Conservation (phyloP, 768 basidiomycete genomes). For the Cystobasidium onofrii region DNA sequence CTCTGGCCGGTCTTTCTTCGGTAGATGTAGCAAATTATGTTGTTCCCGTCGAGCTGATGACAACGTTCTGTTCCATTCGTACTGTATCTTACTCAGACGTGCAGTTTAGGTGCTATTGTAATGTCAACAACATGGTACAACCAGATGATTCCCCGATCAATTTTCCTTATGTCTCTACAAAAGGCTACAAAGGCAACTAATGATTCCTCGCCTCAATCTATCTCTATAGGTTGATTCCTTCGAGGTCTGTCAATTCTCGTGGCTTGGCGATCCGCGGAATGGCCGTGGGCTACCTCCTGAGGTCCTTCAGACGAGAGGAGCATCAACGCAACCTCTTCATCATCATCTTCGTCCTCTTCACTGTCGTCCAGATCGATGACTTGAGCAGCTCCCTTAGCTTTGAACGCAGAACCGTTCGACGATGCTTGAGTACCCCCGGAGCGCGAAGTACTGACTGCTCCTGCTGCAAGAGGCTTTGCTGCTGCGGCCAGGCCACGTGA, state of each 20-base stretch:
- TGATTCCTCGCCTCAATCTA: background rate
- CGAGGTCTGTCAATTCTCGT: background rate
- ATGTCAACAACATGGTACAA: background rate
- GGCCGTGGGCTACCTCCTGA: background rate
- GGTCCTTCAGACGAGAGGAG: background rate
- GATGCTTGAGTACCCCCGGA: too few relatives aligned
- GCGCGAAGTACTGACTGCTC: too few relatives aligned
- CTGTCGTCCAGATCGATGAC: conserved; percentile 20
- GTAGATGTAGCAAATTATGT: background rate
- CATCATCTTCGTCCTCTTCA: background rate
- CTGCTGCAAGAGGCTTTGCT: too few relatives aligned
- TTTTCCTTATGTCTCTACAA: background rate
- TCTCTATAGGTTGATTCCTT: background rate
- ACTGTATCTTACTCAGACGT: background rate
- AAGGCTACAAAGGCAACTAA: background rate
- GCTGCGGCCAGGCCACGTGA: too few relatives aligned
- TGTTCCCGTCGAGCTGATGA: background rate
- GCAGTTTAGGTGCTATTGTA: background rate
- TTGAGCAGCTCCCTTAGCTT: background rate
- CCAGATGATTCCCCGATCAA: background rate
- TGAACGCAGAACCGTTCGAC: background rate
- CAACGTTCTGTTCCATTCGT: background rate
- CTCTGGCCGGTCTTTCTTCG: background rate
- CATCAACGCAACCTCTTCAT: background rate
- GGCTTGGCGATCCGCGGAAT: background rate